Conservation (phyloP, 1,284 basidiomycete species). For the Spongispora temasekensis region DNA sequence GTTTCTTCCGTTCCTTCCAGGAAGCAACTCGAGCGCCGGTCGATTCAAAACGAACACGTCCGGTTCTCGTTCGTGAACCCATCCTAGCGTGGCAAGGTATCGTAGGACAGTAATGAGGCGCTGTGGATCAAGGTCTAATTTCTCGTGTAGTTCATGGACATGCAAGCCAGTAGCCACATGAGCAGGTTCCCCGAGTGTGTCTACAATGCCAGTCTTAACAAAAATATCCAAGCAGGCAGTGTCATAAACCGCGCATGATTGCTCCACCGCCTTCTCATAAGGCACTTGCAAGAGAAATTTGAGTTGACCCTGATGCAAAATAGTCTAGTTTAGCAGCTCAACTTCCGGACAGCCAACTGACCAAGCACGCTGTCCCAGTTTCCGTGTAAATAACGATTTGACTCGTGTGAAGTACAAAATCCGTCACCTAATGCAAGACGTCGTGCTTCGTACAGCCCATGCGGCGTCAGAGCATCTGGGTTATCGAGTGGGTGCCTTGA, state of each 20-base stretch:
- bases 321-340: neutral
- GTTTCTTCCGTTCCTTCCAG: slow-evolving; percentile 23
- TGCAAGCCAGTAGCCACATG: slow-evolving; percentile 10
- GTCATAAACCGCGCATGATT: slow-evolving; percentile 24
- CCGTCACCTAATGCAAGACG: slow-evolving; percentile 18
- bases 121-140: slow-evolving; percentile 20
- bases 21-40: slow-evolving; percentile 22
- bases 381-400: neutral
- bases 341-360: neutral
- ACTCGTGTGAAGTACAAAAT: neutral
- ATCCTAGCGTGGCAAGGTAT: slow-evolving; percentile 24
- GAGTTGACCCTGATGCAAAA: slow-evolving; percentile 15
- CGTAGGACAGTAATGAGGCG: slow-evolving; percentile 24
- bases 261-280: slow-evolving; percentile 23
- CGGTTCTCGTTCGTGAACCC: slow-evolving; percentile 23
- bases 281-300: slow-evolving; percentile 24
- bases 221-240: slow-evolving; percentile 27
- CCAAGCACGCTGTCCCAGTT: slow-evolving; percentile 9
- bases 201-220: slow-evolving; percentile 24
- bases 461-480: slow-evolving; percentile 13
- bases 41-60: slow-evolving; percentile 23
- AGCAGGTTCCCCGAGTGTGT: slow-evolving; percentile 17
- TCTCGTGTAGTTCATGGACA: slow-evolving; percentile 17
- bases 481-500: slow-evolving; percentile 29
- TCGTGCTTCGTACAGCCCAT: slow-evolving; percentile 22